A percentile compares a stretch with the other conserved stretches of the same genome.
These are phyloP conservation scores for Spergularia marina DNA, from an alignment of 148 eudicot genomes.

Conservation along the genomic window DNA sequence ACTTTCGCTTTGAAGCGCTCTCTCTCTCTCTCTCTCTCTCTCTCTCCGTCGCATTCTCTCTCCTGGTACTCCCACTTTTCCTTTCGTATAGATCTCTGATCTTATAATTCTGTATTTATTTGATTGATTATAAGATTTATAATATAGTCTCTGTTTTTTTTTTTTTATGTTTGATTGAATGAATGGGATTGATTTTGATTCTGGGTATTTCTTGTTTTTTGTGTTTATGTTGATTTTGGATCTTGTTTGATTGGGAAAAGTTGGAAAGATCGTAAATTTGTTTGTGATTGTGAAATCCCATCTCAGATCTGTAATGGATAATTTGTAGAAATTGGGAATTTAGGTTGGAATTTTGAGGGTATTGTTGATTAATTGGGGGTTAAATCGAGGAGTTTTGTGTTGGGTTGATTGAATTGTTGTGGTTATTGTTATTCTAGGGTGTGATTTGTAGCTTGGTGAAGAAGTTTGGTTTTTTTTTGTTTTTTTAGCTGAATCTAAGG, in stretches of 20 bases:
- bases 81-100: neutral
- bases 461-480: too few relatives aligned
- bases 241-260: constrained; percentile 7
- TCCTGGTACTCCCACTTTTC: neutral
- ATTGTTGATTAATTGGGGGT: constrained; percentile 1
- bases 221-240: constrained; percentile 4
- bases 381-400: neutral
- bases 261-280: neutral
- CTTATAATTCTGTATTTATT: neutral
- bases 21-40: neutral
- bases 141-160: neutral
- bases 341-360: neutral
- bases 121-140: neutral
- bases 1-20: neutral
- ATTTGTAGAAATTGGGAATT: neutral
- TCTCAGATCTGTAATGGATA: constrained; percentile 24
- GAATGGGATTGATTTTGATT: too few relatives aligned
- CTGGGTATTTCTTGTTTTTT: neutral
- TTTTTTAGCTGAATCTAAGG: too few relatives aligned
- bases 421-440: neutral
- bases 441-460: constrained; percentile 1
- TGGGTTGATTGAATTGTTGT: neutral
- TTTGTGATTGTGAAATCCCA: neutral
- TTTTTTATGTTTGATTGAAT: neutral
- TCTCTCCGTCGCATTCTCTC: neutral